Conservation (phyloP, 371 early-diverging fungal species). For the Circinella umbellata region DNA sequence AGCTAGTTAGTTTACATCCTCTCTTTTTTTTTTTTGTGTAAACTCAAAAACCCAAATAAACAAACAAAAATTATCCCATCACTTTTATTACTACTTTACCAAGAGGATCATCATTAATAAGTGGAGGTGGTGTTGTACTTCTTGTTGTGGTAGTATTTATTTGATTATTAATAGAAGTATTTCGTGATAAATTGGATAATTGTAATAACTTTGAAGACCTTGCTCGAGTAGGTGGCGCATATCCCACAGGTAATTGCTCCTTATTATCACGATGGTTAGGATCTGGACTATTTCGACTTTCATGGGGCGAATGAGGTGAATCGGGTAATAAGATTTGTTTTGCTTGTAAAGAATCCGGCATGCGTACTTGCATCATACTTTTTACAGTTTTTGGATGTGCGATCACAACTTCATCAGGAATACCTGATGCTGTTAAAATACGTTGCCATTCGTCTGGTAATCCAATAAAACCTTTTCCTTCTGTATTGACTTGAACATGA, state of each 20-base stretch:
- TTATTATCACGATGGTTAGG: constrained; percentile 12
- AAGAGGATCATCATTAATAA: background rate
- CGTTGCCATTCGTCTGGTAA: constrained; percentile 64
- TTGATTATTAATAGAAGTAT: too few species aligned
- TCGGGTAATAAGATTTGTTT: constrained; percentile 22
- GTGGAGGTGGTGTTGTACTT: background rate
- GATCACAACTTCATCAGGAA: constrained; percentile 57
- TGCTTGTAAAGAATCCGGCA: constrained; percentile 52
- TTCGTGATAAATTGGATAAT: constrained; percentile 17
- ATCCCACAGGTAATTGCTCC: constrained; percentile 45
- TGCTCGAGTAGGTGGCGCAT: constrained; percentile 53
- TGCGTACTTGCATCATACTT: constrained; percentile 59
- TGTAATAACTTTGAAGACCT: constrained; percentile 45
- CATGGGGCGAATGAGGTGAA: constrained; percentile 32
- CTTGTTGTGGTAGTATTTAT: too few species aligned
- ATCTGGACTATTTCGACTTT: constrained; percentile 20
- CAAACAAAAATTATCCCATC: background rate
- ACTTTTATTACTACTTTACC: background rate
- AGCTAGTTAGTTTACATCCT: too few species aligned
- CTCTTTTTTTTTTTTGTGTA: too few species aligned
- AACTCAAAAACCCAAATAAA: background rate
- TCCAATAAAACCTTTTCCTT: constrained; percentile 50
- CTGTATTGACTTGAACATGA: constrained; percentile 62
- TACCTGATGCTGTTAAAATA: constrained; percentile 56
- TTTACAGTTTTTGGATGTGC: constrained; percentile 58